phyloP scores from a whole-genome alignment of 228 moss, liverwort and hornwort species.

The Sphagnum magellanicum region DNA sequence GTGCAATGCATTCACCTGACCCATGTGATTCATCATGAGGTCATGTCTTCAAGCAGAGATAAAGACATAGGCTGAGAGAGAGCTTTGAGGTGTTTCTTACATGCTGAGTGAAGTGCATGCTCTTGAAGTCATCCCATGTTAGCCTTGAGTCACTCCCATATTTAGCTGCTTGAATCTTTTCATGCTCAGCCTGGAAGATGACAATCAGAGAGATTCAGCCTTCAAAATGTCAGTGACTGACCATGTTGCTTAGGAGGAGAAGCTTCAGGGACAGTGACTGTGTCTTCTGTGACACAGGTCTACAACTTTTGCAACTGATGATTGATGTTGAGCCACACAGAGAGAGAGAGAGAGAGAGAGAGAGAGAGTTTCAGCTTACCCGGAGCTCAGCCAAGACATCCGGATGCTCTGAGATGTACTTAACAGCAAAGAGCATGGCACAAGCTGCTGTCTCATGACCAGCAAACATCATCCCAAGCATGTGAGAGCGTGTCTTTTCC shows the following conservation, averaged over 20 bases:
- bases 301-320: too few relatives aligned
- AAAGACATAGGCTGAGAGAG: too few relatives aligned
- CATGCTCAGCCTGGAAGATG: constrained; percentile 14
- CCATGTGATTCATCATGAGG: too few relatives aligned
- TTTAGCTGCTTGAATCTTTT: constrained; percentile 4
- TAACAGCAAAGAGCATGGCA: constrained; percentile 19
- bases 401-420: constrained; percentile 5
- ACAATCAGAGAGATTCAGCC: too few relatives aligned
- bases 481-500: constrained; percentile 9
- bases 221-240: too few relatives aligned
- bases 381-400: constrained; percentile 8
- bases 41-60: too few relatives aligned
- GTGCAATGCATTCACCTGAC: too few relatives aligned
- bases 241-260: too few relatives aligned
- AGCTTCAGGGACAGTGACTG: too few relatives aligned
- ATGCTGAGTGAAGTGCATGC: constrained; percentile 23
- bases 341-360: too few relatives aligned
- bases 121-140: constrained; percentile 25
- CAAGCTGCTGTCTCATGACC: constrained; percentile 11
- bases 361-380: not conserved
- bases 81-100: not conserved
- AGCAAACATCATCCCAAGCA: constrained; percentile 19
- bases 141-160: constrained; percentile 4
- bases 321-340: too few relatives aligned
- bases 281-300: too few relatives aligned